Base-by-base conservation (phyloP, 75 land plant species). In the Sequoia sempervirens region DNA sequence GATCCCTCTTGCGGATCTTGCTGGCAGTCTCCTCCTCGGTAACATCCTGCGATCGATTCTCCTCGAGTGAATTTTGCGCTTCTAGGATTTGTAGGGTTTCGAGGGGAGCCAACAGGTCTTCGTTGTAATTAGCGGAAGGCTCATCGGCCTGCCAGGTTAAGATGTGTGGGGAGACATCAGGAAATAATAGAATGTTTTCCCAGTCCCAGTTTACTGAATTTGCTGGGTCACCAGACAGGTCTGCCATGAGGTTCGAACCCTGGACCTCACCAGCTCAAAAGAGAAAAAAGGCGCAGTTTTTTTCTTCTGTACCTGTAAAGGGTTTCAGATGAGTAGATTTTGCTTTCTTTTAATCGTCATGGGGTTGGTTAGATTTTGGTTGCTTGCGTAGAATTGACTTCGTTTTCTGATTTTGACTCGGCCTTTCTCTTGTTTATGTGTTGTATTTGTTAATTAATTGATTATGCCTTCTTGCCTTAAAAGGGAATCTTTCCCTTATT, bases 1-100 rank as follows among this genome's bases (percentile, higher is more conserved):
- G 98, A 79, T 97, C 99, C 79, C 99, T 75, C 87, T 92, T 91
- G 85, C 94, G 47, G 80, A 90, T 90, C 76, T 84, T 14, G 61
- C 68, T 75, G 1, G 47, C 40, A 12, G 34, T 50, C 20, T 82
- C 61, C 58, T 41, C 74, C 74, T 30, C 64, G 0, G 61, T 53
- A 10, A 30, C 40, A 68, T 30, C 66, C 46, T 18, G 61, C 40
- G 73, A 20, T 23, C 52, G 87, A 45, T 53, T 50, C 34, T 30
- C 81, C 47, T 40, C 69, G 66, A 80, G 34, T 30, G 75, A 58
- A 80, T 45, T 34, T 20, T 30, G 46, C 34, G 4, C 54, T 41
- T 56, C 40, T 32, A 18, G 32, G 58, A 66, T 54, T 20, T 4
- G 18, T 58, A 17, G 30, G 26, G 69, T 32, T 66, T 36, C 56